phyloP scores from a whole-genome alignment of 106 monocot genomes.

The Acorus calamus region DNA sequence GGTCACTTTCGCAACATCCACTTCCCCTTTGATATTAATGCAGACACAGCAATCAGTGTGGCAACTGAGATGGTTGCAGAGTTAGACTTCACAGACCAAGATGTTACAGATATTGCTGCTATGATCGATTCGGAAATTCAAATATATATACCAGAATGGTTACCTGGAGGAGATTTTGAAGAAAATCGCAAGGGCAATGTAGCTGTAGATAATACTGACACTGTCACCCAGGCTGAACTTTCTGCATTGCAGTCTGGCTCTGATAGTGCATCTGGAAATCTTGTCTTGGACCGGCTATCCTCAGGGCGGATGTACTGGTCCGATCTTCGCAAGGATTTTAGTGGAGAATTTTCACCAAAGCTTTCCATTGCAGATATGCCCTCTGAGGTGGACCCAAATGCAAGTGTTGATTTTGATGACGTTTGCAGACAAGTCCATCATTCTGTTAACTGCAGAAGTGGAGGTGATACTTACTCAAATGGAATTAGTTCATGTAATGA shows the following conservation, averaged over 20 bases:
- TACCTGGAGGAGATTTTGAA: conserved; percentile 1
- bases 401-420: conserved; percentile 6
- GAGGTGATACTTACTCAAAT: not conserved
- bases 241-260: conserved; percentile 16
- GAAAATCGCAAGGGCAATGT: conserved; percentile 9
- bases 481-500: not conserved
- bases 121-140: conserved; percentile 74
- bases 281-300: conserved; percentile 48
- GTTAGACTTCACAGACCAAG: conserved; percentile 50
- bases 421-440: not conserved
- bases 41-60: conserved; percentile 58
- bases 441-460: not conserved
- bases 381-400: conserved; percentile 7
- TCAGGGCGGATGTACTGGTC: conserved; percentile 68
- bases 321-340: conserved; percentile 34
- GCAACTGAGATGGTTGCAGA: conserved; percentile 65
- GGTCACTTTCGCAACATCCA: conserved; percentile 56
- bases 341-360: conserved; percentile 6
- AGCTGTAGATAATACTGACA: conserved; percentile 2
- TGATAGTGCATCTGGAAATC: conserved; percentile 9
- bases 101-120: conserved; percentile 56
- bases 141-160: conserved; percentile 50
- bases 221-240: conserved; percentile 24
- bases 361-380: conserved; percentile 1
- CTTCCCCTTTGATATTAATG: conserved; percentile 61